phyloP scores from a whole-genome alignment of 2,329 filamentous ascomycete species.

The Pezicula neosporulosa region DNA sequence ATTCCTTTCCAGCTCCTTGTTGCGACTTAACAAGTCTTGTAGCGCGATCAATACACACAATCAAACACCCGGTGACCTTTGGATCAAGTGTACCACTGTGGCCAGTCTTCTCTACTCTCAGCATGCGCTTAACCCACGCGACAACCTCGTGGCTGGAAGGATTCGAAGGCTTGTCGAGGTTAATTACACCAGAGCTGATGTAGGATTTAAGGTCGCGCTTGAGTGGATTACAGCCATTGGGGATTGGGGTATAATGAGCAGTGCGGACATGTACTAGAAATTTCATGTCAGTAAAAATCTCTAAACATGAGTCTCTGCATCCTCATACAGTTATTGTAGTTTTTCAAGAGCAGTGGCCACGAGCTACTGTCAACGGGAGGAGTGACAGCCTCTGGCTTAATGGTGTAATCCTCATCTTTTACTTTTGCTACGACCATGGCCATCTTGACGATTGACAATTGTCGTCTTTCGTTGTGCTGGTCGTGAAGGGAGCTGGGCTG shows the following conservation, averaged over 20 bases:
- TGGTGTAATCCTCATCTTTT: constrained; percentile 69
- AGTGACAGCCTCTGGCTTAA: constrained; percentile 85
- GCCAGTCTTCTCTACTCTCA: constrained; percentile 92
- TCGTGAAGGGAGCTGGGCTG: constrained; percentile 1
- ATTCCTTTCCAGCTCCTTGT: constrained; percentile 98
- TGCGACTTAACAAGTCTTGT: constrained; percentile 98
- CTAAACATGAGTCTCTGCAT: background rate
- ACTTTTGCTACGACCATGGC: constrained; percentile 45
- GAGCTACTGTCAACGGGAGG: constrained; percentile 80
- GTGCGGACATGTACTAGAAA: constrained; percentile 80
- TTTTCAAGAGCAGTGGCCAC: constrained; percentile 93
- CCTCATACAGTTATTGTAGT: constrained; percentile 83
- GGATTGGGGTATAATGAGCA: constrained; percentile 95
- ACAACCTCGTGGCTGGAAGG: constrained; percentile 98
- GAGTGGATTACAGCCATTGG: constrained; percentile 84
- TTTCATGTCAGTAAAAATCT: constrained; percentile 16
- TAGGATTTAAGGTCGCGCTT: constrained; percentile 97
- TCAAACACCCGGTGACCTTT: constrained; percentile 94
- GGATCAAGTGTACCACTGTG: constrained; percentile 98
- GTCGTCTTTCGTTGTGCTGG: constrained; percentile 7
- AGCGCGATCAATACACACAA: constrained; percentile 93
- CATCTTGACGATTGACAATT: constrained; percentile 27
- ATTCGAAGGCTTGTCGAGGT: constrained; percentile 96
- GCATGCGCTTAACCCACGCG: constrained; percentile 97
- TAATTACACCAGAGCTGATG: constrained; percentile 96